Evolutionary conservation across 441 rosid species (phyloP), one percentile per base, ranked within the genome.

Genomic region (Pelargonium citronellum): DNA sequence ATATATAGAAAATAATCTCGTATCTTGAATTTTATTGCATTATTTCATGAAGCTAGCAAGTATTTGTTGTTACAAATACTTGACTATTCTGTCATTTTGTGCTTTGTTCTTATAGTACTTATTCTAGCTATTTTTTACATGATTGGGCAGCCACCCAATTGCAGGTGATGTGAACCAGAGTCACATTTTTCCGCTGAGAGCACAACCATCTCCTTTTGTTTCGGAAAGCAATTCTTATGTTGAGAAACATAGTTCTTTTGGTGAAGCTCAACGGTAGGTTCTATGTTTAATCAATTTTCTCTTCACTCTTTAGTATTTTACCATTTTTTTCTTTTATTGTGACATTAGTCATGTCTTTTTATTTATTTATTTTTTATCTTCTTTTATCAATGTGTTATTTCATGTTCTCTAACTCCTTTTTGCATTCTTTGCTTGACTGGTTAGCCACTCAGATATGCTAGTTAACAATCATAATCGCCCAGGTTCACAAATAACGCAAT

Each of bases 381-480:
- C 41, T 37, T 2, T 37, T 37, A 5, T 37, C 8, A 55, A 8
- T 55, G 9, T 17, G 1, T 7, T 16, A 55, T 55, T 55, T 55
- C 19, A 55, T 62, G 47, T 22, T 44, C 24, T 68, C 73, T 72
- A 66, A 77, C 70, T 53, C 64, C 9, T 13, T 41, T 41, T 39
- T 64, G 68, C 67, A 69, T 70, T 77, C 62, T 62, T 78, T 82
- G 66, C 74, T 80, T 67, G 67, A 64, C 68, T 19, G 46, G 19
- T 70, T 78, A 82, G 91, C 78, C 73, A 44, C 67, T 78, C 78
- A 46, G 76, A 74, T 70, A 66, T 8, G 2, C 66, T 19, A 73
- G 71, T 77, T 51, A 77, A 67, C 27, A 70, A 81, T 66, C 76
- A 71, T 57, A 73, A 67, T 72, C 65, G 67, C 65, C 81, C 67